Percentiles rank a stretch among this genome's conserved stretches.
Evolutionary conservation across 441 rosid species (phyloP).

Genomic region (Kokia cookei): DNA sequence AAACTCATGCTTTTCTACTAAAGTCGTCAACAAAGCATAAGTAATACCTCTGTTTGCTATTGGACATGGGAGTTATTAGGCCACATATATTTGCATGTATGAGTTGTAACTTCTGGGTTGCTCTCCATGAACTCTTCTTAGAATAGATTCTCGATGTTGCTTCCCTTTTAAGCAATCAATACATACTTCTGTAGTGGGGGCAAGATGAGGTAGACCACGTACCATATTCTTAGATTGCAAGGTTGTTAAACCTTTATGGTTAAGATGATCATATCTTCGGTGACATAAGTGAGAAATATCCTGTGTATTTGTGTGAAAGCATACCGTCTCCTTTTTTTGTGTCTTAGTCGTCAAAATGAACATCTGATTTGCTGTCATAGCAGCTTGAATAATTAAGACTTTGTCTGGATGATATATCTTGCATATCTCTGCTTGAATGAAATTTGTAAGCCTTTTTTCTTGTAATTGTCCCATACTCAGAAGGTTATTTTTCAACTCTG

Average conservation of each 20-base stretch:
- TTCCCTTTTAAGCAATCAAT: background rate
- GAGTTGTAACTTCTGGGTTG: fast-evolving
- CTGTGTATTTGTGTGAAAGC: no score
- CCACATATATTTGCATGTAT: background rate
- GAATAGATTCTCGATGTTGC: background rate
- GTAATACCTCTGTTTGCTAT: background rate
- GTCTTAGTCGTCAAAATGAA: background rate
- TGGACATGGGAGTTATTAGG: background rate
- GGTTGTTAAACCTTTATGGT: background rate
- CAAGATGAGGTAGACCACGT: background rate
- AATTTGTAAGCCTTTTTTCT: background rate
- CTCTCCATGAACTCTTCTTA: background rate
- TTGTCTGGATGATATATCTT: background rate
- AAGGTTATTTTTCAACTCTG: background rate
- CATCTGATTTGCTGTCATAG: background rate
- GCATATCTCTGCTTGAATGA: background rate
- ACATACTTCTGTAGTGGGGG: fast-evolving
- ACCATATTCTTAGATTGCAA: background rate
- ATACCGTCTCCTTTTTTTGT: no score
- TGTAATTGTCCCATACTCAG: background rate
- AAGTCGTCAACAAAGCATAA: background rate
- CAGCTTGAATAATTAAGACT: background rate
- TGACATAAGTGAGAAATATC: background rate
- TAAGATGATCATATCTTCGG: background rate
- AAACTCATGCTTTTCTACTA: background rate